Conservation (phyloP, 2,329 filamentous ascomycete species). For the Thielaviopsis euricoi region DNA sequence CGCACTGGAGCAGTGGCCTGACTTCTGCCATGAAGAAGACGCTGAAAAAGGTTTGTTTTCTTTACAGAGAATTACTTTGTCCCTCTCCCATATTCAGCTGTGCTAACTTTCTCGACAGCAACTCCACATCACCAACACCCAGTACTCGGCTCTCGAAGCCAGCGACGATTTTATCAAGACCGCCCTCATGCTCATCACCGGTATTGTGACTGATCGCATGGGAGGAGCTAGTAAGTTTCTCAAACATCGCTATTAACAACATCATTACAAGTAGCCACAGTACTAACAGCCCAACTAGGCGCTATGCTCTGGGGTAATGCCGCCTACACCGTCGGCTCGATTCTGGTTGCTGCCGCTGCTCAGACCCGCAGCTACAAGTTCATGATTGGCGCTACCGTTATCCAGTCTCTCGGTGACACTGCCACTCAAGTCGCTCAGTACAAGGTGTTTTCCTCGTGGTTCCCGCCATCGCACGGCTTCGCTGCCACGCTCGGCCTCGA, state of each 20-base stretch:
- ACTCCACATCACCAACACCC: conserved; percentile 40
- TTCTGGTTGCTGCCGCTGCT: conserved; percentile 41
- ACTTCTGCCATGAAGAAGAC: conserved; percentile 45
- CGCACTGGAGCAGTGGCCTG: conserved; percentile 42
- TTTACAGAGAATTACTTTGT: no score
- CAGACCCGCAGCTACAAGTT: conserved; percentile 39
- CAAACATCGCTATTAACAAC: no score
- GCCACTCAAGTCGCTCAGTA: conserved; percentile 49
- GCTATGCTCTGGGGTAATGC: conserved; percentile 45
- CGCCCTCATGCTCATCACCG: conserved; percentile 35
- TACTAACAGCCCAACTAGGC: conserved; percentile 15
- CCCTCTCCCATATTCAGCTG: no score
- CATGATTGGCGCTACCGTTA: conserved; percentile 40
- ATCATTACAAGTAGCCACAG: background rate
- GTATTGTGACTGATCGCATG: conserved; percentile 39
- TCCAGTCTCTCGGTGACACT: conserved; percentile 43
- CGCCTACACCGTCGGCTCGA: conserved; percentile 40
- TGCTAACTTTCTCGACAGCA: conserved; percentile 20
- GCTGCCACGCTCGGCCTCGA: conserved; percentile 45
- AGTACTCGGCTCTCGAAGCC: conserved; percentile 41
- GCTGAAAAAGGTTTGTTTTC: conserved; percentile 34
- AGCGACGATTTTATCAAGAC: conserved; percentile 48
- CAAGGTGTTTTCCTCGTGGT: conserved; percentile 50
- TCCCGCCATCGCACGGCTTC: conserved; percentile 43
- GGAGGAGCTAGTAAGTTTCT: conserved; percentile 33